Conservation (phyloP, 371 early-diverging fungal species). For the Umbelopsis sp. region DNA sequence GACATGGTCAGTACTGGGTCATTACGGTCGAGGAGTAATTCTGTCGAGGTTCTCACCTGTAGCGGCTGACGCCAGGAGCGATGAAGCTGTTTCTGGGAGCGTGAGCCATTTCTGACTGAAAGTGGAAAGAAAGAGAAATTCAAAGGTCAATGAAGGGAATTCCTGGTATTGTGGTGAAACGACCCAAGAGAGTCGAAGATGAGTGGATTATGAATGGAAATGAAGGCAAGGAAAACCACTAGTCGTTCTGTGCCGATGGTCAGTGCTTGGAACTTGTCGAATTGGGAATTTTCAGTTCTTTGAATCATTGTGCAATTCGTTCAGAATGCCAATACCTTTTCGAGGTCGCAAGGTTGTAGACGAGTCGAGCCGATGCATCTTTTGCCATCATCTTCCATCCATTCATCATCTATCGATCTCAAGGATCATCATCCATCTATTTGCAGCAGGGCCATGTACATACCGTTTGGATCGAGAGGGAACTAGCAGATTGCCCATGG, state of each 20-base stretch:
- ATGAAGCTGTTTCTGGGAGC: conserved; percentile 78
- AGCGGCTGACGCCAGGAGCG: conserved; percentile 82
- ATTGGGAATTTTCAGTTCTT: too few relatives aligned
- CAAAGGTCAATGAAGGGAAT: conserved; percentile 15
- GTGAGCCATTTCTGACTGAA: conserved; percentile 38
- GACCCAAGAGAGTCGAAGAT: too few relatives aligned
- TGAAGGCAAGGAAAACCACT: too few relatives aligned
- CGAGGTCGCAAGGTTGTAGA: neutral
- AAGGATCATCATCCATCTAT: conserved; percentile 3
- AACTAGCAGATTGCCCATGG: neutral
- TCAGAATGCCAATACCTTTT: neutral
- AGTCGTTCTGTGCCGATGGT: too few relatives aligned
- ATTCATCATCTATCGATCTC: conserved; percentile 26
- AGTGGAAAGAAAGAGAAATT: conserved; percentile 14
- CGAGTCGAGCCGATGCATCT: neutral
- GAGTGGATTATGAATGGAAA: neutral
- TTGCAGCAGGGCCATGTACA: neutral
- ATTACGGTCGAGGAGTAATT: neutral
- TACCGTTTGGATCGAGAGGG: conserved; percentile 18
- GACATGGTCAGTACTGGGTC: neutral
- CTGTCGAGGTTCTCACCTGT: conserved; percentile 28
- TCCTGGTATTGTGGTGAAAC: neutral
- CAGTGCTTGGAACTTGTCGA: too few relatives aligned
- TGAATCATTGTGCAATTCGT: neutral
- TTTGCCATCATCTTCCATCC: neutral